These are phyloP conservation scores for Crithidia mellificae DNA, from an alignment of 208 protist genomes.

Conservation along the genomic window DNA sequence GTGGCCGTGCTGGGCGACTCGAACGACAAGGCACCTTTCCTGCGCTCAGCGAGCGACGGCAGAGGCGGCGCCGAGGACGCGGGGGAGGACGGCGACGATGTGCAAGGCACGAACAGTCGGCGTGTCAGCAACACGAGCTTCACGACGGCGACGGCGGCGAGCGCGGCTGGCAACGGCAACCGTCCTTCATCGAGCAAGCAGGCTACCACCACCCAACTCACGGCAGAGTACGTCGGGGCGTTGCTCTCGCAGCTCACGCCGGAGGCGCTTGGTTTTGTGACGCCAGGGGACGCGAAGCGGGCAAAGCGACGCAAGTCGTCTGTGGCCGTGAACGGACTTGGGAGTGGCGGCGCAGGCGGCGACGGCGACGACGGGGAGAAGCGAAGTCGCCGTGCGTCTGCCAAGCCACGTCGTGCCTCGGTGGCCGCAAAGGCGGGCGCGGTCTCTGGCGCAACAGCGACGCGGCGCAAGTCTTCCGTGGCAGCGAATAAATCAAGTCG, in stretches of 20 bases:
- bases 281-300: slow-evolving; percentile 7
- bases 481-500: background rate
- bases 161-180: background rate
- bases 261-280: slow-evolving; percentile 40
- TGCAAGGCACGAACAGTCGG: slow-evolving; percentile 1
- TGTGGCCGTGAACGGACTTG: background rate
- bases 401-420: slow-evolving; percentile 2
- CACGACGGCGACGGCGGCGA: background rate
- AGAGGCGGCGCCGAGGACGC: background rate
- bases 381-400: background rate
- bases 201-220: slow-evolving; percentile 20
- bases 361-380: background rate
- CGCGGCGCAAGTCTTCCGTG: slow-evolving; percentile 15
- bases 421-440: slow-evolving; percentile 3
- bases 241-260: slow-evolving; percentile 50
- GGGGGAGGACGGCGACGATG: slow-evolving; percentile 3
- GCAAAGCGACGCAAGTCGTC: slow-evolving; percentile 29
- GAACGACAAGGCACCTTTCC: background rate
- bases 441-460: background rate
- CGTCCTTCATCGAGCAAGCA: background rate
- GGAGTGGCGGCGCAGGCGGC: background rate
- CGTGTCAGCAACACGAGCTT: slow-evolving; percentile 1
- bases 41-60: background rate
- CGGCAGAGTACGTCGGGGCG: slow-evolving; percentile 39
- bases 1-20: slow-evolving; percentile 4